Base-by-base conservation (phyloP, 495 filamentous ascomycete species). In the Aspergillus incahuasiensis region DNA sequence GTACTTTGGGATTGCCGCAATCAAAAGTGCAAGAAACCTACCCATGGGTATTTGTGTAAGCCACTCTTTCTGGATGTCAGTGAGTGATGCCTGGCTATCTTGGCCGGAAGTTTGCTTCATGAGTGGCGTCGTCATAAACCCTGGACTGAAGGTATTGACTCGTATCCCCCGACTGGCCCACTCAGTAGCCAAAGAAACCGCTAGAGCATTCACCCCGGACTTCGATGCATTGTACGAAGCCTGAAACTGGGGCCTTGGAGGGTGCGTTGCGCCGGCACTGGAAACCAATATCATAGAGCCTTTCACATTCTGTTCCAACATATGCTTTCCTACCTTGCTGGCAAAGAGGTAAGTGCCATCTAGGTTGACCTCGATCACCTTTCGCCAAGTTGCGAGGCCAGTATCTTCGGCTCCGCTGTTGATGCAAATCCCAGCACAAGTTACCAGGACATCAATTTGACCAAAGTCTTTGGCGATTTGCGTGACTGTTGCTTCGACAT, bases 361-460 rank as follows among this genome's bases (percentile, higher is more conserved):
- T 0, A 77, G 65, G 42, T 79, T 79, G 12, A 77, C 73, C 16
- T 73, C 69, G 66, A 76, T 76, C 28, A 77, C 72, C 11, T 73
- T 58, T 12, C 65, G 65, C 68, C 68, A 72, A 40, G 68, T 60
- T 4, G 62, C 59, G 1, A 60, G 5, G 0, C 67, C 69, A 51
- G 70, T 73, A 16, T 76, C 73, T 25, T 73, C 71, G 0, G 70
- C 71, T 0, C 68, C 52, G n/a, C 68, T 44, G 15, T 49, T 60
- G 7, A 63, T 86, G 4, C 77, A 70, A 42, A 91, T 84, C 6
- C 88, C 89, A 5, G 86, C 84, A 62, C 91, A 91, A 11, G 84
- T 86, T 38, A 92, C 82, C 60, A 91, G 86, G 61, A 91, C 78
- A 63, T 92, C 89, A 4, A 92, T 80, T 5, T 80, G 78, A 19